Conservation (phyloP, 1,284 basidiomycete species). For the Irpex sp. region DNA sequence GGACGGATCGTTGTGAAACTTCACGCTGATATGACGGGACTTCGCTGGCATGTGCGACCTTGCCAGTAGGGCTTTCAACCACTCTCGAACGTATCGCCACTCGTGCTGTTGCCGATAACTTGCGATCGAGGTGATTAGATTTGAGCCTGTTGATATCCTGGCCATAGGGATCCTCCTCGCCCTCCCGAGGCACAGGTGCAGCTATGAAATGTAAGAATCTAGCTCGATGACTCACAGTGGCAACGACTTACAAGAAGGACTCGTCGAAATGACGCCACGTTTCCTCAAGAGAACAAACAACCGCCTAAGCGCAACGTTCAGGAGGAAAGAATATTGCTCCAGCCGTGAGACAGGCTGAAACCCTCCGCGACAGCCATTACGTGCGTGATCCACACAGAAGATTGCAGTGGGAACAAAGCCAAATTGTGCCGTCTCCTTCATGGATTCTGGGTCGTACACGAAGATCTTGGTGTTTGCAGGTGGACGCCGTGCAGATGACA, state of each 20-base stretch:
- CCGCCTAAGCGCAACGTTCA: conserved; percentile 93
- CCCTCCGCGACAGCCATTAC: conserved; percentile 61
- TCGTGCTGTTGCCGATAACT: conserved; percentile 89
- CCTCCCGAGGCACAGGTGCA: conserved; percentile 28
- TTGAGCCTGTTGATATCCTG: conserved; percentile 96
- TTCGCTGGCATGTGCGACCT: conserved; percentile 70
- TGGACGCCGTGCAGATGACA: conserved; percentile 61
- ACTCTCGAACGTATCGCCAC: conserved; percentile 94
- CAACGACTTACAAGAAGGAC: conserved; percentile 53
- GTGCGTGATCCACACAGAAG: conserved; percentile 79
- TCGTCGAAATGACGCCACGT: conserved; percentile 84
- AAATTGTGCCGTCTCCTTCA: conserved; percentile 63
- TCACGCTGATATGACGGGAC: conserved; percentile 23
- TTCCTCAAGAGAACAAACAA: conserved; percentile 90
- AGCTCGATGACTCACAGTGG: not conserved
- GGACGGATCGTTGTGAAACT: conserved; percentile 24
- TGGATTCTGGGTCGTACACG: conserved; percentile 64
- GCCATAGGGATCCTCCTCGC: conserved; percentile 65
- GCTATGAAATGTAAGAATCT: conserved; percentile 19
- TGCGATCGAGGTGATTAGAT: conserved; percentile 90
- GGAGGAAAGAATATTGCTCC: conserved; percentile 96
- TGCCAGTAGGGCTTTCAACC: conserved; percentile 92
- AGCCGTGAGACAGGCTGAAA: conserved; percentile 92
- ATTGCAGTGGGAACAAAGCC: conserved; percentile 67
- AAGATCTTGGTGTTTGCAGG: conserved; percentile 80